Conservation (phyloP, 225 moss, liverwort and hornwort species). For the Thuidium tamariscinum region DNA sequence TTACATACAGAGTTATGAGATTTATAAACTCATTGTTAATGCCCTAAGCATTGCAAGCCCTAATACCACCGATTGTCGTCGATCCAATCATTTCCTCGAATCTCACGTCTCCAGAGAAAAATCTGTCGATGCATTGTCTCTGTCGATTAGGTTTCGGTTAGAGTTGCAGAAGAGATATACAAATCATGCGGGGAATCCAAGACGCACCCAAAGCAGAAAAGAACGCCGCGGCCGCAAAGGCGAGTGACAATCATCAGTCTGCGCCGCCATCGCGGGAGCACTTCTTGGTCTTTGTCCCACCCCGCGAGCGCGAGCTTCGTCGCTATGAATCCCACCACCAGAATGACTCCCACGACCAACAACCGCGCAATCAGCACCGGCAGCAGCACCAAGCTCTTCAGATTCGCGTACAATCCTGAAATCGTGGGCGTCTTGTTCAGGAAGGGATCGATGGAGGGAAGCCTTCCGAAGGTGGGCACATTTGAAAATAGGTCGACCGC, state of each 20-base stretch:
- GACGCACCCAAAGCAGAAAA: slow-evolving; percentile 75
- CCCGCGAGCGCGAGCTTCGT: slow-evolving; percentile 57
- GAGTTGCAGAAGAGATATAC: background rate
- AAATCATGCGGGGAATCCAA: background rate
- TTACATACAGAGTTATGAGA: background rate
- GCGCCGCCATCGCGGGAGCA: slow-evolving; percentile 64
- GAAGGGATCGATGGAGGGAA: slow-evolving; percentile 60
- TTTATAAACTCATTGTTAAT: background rate
- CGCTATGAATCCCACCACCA: slow-evolving; percentile 49
- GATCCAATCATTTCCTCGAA: background rate
- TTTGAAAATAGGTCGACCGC: slow-evolving; percentile 43
- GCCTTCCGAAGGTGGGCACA: slow-evolving; percentile 28
- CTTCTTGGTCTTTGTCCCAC: slow-evolving; percentile 22
- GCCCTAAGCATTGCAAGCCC: background rate
- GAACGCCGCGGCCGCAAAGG: slow-evolving; percentile 53
- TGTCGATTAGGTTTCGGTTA: background rate
- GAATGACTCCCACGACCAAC: slow-evolving; percentile 25
- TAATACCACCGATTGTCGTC: background rate
- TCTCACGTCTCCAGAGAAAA: background rate
- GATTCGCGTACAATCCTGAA: slow-evolving; percentile 51
- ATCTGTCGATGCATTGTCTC: background rate
- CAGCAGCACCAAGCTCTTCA: slow-evolving; percentile 47
- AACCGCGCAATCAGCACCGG: slow-evolving; percentile 61
- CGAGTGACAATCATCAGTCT: slow-evolving; percentile 62
- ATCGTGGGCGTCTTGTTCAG: slow-evolving; percentile 51